These are phyloP conservation scores for Petunia secreta DNA, from an alignment of 257 asterid genomes.

Conservation along the genomic window DNA sequence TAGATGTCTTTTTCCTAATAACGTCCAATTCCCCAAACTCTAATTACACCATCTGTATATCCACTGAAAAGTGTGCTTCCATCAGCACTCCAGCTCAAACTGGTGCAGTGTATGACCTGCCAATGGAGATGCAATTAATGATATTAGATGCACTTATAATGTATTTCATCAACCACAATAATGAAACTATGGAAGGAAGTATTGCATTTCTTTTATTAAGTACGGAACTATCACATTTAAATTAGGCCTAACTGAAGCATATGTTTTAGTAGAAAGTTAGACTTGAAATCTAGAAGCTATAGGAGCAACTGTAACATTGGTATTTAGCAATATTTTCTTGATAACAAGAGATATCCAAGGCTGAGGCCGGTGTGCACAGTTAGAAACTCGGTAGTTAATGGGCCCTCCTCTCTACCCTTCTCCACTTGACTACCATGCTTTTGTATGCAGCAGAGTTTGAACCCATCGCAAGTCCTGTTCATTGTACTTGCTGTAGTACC, in stretches of 20 bases:
- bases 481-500: too few species aligned
- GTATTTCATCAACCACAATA: background rate
- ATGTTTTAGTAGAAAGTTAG: background rate
- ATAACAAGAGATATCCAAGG: too few species aligned
- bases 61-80: slow-evolving; percentile 89
- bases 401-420: too few species aligned
- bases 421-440: too few species aligned
- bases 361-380: too few species aligned
- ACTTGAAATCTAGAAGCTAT: background rate
- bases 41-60: slow-evolving; percentile 71
- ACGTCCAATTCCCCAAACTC: slow-evolving; percentile 72
- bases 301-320: background rate
- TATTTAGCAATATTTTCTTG: too few species aligned
- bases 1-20: slow-evolving; percentile 43
- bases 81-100: slow-evolving; percentile 77
- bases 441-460: too few species aligned
- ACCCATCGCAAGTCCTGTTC: too few species aligned
- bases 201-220: background rate
- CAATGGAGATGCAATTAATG: slow-evolving; percentile 4
- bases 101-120: slow-evolving; percentile 71
- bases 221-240: background rate
- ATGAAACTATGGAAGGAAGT: slow-evolving; percentile 15
- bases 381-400: too few species aligned
- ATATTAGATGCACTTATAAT: background rate
- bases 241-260: background rate